Evolutionary conservation across 2,329 filamentous ascomycete genomes (phyloP).

Genomic region (Calcarisporium arbuscula): DNA sequence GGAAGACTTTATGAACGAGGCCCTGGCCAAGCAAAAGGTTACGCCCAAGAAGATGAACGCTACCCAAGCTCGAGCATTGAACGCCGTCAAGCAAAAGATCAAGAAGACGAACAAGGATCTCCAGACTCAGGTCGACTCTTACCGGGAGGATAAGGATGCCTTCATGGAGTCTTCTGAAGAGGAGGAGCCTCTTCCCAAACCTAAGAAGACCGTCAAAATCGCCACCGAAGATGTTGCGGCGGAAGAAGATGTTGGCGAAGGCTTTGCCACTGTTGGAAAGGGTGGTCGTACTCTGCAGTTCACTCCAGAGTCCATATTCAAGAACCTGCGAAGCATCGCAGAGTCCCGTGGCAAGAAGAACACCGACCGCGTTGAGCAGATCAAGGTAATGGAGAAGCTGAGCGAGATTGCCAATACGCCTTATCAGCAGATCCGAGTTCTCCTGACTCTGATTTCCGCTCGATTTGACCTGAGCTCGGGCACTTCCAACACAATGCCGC

Average conservation of each 20-base stretch:
- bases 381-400: constrained; percentile 95
- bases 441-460: constrained; percentile 85
- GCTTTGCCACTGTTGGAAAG: constrained; percentile 82
- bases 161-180: constrained; percentile 85
- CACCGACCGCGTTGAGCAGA: constrained; percentile 90
- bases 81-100: constrained; percentile 96
- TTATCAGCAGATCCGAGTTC: constrained; percentile 89
- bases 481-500: constrained; percentile 72
- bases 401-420: constrained; percentile 81
- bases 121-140: constrained; percentile 78
- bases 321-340: constrained; percentile 87
- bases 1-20: constrained; percentile 91
- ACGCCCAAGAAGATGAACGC: constrained; percentile 98
- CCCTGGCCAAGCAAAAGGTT: constrained; percentile 91
- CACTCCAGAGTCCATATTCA: constrained; percentile 96
- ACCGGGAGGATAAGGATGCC: constrained; percentile 74
- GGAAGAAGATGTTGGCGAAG: constrained; percentile 61
- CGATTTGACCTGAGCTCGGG: constrained; percentile 88
- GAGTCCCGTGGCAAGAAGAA: constrained; percentile 99
- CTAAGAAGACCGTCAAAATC: constrained; percentile 25
- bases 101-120: constrained; percentile 99
- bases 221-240: constrained; percentile 40
- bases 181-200: constrained; percentile 53
- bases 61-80: constrained; percentile 86
- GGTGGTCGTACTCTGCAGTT: constrained; percentile 86